Conservation (phyloP, 768 basidiomycete species). For the Hebeloma cylindrosporum region DNA sequence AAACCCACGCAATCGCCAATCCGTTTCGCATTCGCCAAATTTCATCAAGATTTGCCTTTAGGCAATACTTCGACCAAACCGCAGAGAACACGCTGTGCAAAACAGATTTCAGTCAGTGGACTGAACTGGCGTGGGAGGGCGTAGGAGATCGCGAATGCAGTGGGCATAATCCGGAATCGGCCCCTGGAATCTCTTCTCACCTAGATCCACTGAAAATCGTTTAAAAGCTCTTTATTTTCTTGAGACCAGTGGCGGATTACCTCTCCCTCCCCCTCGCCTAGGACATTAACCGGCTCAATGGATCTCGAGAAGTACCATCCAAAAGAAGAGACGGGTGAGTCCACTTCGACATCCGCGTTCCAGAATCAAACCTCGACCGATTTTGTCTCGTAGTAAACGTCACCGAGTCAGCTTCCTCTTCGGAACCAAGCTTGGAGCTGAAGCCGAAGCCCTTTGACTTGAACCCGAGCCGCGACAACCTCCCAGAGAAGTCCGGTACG, state of each 20-base stretch:
- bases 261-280: constrained; percentile 2
- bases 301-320: constrained; percentile 19
- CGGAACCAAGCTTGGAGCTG: constrained; percentile 18
- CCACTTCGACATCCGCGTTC: neutral
- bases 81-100: too few species aligned
- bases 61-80: too few species aligned
- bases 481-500: constrained; percentile 18
- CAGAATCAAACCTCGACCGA: constrained; percentile 3
- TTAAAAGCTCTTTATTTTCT: too few species aligned
- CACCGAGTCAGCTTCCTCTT: constrained; percentile 18
- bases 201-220: too few species aligned
- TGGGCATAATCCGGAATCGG: too few species aligned
- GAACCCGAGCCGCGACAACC: constrained; percentile 29
- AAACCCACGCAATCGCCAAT: too few species aligned
- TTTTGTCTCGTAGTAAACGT: neutral
- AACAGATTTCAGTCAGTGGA: too few species aligned
- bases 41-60: too few species aligned
- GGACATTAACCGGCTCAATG: constrained; percentile 10
- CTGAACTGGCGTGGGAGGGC: too few species aligned
- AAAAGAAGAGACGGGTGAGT: constrained; percentile 11
- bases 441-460: constrained; percentile 23
- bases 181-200: too few species aligned
- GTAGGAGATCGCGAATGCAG: too few species aligned
- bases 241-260: constrained; percentile 3
- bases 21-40: too few species aligned